Percentiles rank a stretch among this genome's conserved stretches.
Conservation (phyloP, 2,329 filamentous ascomycete species). For the Colletotrichum sp. region DNA sequence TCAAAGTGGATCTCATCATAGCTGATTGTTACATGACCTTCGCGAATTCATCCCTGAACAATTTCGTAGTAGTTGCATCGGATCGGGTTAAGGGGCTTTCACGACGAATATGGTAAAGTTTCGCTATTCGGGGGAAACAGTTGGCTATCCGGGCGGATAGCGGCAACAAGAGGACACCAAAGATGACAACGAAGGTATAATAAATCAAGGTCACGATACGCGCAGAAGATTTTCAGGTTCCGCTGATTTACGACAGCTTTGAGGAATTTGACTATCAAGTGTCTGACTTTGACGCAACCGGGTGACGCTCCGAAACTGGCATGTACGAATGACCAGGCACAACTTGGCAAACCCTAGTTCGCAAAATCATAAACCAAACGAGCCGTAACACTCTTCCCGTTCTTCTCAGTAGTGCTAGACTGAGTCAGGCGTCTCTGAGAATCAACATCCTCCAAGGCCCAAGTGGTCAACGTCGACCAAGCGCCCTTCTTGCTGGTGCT, state of each 20-base stretch:
- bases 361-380: not conserved
- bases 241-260: not conserved
- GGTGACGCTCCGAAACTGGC: not conserved
- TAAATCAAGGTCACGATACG: not conserved
- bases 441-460: not conserved
- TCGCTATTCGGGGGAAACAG: not conserved
- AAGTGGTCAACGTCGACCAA: not conserved
- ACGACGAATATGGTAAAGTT: not conserved
- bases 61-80: not conserved
- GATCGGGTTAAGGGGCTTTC: not conserved
- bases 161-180: not conserved
- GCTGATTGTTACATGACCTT: not conserved
- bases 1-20: not conserved
- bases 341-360: not conserved
- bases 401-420: not conserved
- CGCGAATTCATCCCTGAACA: not conserved
- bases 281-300: not conserved
- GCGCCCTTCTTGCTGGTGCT: not conserved
- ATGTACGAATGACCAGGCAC: not conserved
- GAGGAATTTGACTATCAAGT: not conserved
- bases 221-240: fast-evolving
- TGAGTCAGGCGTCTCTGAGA: not conserved
- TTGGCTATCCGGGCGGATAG: not conserved
- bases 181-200: fast-evolving
- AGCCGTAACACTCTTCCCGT: not conserved